Evolutionary conservation across 2,329 filamentous ascomycete species (phyloP).

Genomic region (Beauveria sp.): DNA sequence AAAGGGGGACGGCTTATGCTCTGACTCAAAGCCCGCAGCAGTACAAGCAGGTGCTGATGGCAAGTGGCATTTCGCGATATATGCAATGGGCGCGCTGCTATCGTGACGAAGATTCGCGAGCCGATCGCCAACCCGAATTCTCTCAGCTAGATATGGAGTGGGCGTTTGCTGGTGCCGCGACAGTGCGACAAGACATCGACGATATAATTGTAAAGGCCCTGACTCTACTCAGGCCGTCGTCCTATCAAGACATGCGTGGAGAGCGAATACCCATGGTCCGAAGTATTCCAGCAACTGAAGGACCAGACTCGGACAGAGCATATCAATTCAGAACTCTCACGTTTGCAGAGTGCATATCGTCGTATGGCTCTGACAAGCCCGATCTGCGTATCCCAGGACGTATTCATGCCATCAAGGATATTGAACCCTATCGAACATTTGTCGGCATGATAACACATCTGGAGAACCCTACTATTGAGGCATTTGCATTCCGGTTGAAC

Average conservation of each 20-base stretch:
- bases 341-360: slow-evolving; percentile 53
- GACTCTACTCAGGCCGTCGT: slow-evolving; percentile 24
- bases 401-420: slow-evolving; percentile 56
- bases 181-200: slow-evolving; percentile 28
- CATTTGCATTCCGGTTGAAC: slow-evolving; percentile 57
- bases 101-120: slow-evolving; percentile 85
- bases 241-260: slow-evolving; percentile 56
- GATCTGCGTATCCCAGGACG: slow-evolving; percentile 69
- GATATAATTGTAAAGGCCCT: slow-evolving; percentile 27
- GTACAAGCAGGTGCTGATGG: slow-evolving; percentile 98
- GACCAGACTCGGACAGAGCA: slow-evolving; percentile 13
- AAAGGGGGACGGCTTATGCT: slow-evolving; percentile 72
- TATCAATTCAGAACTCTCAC: slow-evolving; percentile 28
- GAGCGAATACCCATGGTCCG: slow-evolving; percentile 26
- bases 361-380: slow-evolving; percentile 86
- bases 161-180: slow-evolving; percentile 61
- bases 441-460: slow-evolving; percentile 68
- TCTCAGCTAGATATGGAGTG: slow-evolving; percentile 88
- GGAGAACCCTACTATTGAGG: slow-evolving; percentile 63
- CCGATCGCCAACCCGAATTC: slow-evolving; percentile 93
- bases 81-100: slow-evolving; percentile 94
- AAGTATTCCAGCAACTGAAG: slow-evolving; percentile 15
- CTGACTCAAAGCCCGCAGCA: slow-evolving; percentile 95
- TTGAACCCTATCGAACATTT: slow-evolving; percentile 52
- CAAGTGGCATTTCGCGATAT: slow-evolving; percentile 73